Percentiles rank a stretch among this genome's conserved stretches.
Conservation (phyloP, 208 protist genomes). For the Angomonas deanei region DNA sequence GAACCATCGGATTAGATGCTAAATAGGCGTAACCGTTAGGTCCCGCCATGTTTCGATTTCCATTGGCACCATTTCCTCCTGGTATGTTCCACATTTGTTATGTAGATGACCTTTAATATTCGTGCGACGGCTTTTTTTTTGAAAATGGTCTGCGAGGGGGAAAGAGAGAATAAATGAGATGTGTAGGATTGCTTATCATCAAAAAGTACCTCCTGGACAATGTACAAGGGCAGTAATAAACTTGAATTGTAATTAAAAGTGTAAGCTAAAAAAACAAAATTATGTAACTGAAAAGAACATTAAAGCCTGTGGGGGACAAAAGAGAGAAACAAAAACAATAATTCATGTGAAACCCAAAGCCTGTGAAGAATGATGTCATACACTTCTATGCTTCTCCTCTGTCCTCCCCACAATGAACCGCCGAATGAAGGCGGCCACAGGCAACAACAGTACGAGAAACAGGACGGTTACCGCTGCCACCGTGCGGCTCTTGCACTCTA, state of each 20-base stretch:
- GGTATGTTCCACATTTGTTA: constrained; percentile 33
- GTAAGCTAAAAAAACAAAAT: constrained; percentile 5
- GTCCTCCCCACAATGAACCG: constrained; percentile 51
- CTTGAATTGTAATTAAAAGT: neutral
- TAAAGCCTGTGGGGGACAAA: constrained; percentile 4
- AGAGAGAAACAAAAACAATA: neutral
- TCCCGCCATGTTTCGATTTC: neutral
- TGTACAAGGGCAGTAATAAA: no score
- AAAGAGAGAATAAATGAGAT: constrained; percentile 13
- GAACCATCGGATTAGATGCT: constrained; percentile 23
- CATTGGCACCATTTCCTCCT: constrained; percentile 15
- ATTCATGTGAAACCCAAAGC: constrained; percentile 8
- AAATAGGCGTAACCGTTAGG: constrained; percentile 39
- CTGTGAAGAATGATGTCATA: constrained; percentile 7
- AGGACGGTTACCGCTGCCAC: constrained; percentile 57
- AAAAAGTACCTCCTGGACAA: no score
- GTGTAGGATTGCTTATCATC: neutral
- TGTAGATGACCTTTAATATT: neutral
- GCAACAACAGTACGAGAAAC: constrained; percentile 59
- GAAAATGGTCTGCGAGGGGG: constrained; percentile 7
- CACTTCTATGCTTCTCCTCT: constrained; percentile 47
- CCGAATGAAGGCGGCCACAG: constrained; percentile 53
- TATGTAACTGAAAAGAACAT: neutral
- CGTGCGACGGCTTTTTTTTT: no score
- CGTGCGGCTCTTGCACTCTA: constrained; percentile 66